A percentile compares a stretch with the other conserved stretches of the same genome.
phyloP scores from a whole-genome alignment of 2,329 filamentous ascomycete genomes.

The Fusarium goolgardi region DNA sequence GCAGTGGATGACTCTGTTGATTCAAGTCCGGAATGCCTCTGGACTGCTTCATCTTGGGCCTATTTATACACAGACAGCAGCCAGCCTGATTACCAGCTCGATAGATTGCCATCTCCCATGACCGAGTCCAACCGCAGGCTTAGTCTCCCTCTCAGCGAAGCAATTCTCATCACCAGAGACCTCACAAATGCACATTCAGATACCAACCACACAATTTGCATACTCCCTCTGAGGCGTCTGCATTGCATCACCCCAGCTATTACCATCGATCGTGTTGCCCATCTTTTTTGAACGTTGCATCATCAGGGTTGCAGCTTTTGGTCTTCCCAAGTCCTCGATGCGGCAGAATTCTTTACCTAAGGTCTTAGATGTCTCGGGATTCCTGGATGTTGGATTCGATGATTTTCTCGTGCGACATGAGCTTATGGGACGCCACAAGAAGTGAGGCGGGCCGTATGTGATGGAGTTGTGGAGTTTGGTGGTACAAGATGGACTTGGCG shows the following conservation, averaged over 20 bases:
- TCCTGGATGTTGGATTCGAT: slow-evolving; percentile 36
- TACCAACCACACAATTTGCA: slow-evolving; percentile 58
- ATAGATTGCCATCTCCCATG: slow-evolving; percentile 29
- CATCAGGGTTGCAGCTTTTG: slow-evolving; percentile 31
- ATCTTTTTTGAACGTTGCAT: slow-evolving; percentile 31
- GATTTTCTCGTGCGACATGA: slow-evolving; percentile 7
- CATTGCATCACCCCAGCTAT: slow-evolving; percentile 20
- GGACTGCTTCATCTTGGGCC: slow-evolving; percentile 15
- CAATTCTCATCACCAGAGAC: slow-evolving; percentile 64
- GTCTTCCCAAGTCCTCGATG: slow-evolving; percentile 24
- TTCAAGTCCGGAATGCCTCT: background rate
- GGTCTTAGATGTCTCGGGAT: slow-evolving; percentile 40
- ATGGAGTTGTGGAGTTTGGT: slow-evolving; percentile 18
- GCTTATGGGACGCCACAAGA: slow-evolving; percentile 35
- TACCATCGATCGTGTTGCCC: slow-evolving; percentile 29
- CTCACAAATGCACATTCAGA: slow-evolving; percentile 65
- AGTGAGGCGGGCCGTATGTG: slow-evolving; percentile 13
- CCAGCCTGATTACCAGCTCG: slow-evolving; percentile 9
- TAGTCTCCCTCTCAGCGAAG: slow-evolving; percentile 69
- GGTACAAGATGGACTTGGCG: slow-evolving; percentile 30
- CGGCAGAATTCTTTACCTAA: slow-evolving; percentile 5
- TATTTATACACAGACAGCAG: slow-evolving; percentile 37
- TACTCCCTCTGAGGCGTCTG: slow-evolving; percentile 31
- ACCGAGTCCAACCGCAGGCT: slow-evolving; percentile 56
- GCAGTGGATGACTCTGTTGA: background rate